These are phyloP conservation scores for Trichaptum fuscoviolaceum DNA, from an alignment of 768 basidiomycete genomes.

Conservation along the genomic window DNA sequence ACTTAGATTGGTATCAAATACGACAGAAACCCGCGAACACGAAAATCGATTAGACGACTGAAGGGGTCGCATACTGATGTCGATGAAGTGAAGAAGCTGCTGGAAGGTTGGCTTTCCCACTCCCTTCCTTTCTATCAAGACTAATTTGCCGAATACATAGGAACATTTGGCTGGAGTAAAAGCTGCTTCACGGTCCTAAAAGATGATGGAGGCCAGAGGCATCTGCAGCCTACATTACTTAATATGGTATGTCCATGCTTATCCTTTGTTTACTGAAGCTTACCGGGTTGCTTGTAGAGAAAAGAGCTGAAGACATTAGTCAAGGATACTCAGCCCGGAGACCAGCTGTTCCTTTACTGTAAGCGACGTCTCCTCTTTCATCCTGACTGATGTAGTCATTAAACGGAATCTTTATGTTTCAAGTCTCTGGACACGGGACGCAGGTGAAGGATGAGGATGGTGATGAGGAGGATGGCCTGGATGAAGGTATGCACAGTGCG, in stretches of 20 bases:
- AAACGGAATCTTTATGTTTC: slow-evolving; percentile 4
- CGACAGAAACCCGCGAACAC: not conserved
- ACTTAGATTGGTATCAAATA: slow-evolving; percentile 3
- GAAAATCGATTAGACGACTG: not conserved
- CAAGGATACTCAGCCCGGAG: slow-evolving; percentile 36
- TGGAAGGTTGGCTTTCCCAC: not conserved
- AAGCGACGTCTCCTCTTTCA: slow-evolving; percentile 9
- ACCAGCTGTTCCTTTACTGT: slow-evolving; percentile 58
- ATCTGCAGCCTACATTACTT: not conserved
- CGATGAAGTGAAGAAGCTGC: not conserved
- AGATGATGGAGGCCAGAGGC: not conserved
- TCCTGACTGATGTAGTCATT: not conserved
- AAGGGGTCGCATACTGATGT: slow-evolving; percentile 1
- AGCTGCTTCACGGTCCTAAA: slow-evolving; percentile 1
- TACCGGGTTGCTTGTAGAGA: slow-evolving; percentile 25
- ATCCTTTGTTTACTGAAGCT: not conserved
- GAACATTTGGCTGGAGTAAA: not conserved
- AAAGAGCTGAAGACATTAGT: slow-evolving; percentile 40
- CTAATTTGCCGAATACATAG: not conserved
- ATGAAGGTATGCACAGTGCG: slow-evolving; percentile 42
- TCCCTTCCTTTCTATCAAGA: not conserved
- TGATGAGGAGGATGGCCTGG: slow-evolving; percentile 45
- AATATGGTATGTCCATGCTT: not conserved
- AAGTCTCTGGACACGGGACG: slow-evolving; percentile 48
- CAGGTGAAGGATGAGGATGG: slow-evolving; percentile 39